Evolutionary conservation across 495 filamentous ascomycete genomes (phyloP).

Genomic region (Aspergillus ellipticus): DNA sequence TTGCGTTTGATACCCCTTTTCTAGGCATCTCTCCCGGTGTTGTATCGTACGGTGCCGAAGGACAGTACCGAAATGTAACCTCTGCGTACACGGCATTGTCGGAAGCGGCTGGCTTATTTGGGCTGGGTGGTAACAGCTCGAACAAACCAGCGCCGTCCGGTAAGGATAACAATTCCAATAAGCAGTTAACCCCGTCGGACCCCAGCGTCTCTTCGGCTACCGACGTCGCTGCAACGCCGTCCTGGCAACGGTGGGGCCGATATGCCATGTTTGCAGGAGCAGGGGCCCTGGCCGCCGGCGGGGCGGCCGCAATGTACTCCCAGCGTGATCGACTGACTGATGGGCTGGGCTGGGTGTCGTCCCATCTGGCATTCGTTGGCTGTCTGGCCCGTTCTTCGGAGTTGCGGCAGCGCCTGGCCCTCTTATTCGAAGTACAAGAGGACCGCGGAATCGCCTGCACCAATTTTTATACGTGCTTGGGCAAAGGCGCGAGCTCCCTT

Average conservation of each 20-base stretch:
- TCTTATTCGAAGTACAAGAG: conserved; percentile 52
- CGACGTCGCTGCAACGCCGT: conserved; percentile 53
- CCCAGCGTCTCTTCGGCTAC: conserved; percentile 31
- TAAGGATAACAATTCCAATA: conserved; percentile 11
- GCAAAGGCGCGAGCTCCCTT: conserved; percentile 50
- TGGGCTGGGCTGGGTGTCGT: conserved; percentile 75
- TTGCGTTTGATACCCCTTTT: conserved; percentile 95
- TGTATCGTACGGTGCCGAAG: conserved; percentile 83
- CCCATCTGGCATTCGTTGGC: conserved; percentile 93
- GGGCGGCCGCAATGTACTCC: conserved; percentile 80
- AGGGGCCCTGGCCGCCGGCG: conserved; percentile 77
- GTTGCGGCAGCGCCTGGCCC: conserved; percentile 59
- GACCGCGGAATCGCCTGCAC: conserved; percentile 62
- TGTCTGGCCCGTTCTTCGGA: conserved; percentile 77
- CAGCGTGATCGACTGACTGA: conserved; percentile 72
- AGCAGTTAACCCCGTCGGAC: conserved; percentile 23
- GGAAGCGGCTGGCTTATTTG: conserved; percentile 58
- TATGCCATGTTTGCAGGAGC: conserved; percentile 81
- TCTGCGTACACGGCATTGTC: conserved; percentile 66
- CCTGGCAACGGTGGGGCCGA: conserved; percentile 73
- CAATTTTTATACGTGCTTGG: conserved; percentile 81
- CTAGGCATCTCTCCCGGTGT: conserved; percentile 87
- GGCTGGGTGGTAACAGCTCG: conserved; percentile 44
- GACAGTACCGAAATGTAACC: conserved; percentile 71
- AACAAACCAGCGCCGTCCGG: conserved; percentile 10